phyloP scores from a whole-genome alignment of 2,329 filamentous ascomycete species.

The Fusarium tricinctum region DNA sequence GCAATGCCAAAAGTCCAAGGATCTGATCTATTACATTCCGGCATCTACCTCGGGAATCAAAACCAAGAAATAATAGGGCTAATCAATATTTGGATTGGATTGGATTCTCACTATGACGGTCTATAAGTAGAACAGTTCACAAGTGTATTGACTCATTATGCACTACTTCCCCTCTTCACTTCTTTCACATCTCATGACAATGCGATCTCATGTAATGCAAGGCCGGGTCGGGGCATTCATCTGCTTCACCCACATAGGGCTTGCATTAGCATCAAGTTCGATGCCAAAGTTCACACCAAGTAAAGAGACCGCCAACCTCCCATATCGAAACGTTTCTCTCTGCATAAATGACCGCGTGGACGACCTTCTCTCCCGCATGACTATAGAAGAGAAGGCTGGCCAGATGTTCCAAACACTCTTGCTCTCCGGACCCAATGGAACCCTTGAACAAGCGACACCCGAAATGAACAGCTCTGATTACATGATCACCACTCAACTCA shows the following conservation, averaged over 20 bases:
- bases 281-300: background rate
- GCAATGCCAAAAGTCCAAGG: too few relatives aligned
- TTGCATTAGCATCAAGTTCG: background rate
- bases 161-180: too few relatives aligned
- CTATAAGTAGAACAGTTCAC: too few relatives aligned
- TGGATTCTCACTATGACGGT: too few relatives aligned
- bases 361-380: constrained; percentile 60
- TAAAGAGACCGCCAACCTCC: background rate
- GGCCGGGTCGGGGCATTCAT: background rate
- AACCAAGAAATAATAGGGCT: too few relatives aligned
- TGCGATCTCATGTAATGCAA: too few relatives aligned
- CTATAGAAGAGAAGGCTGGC: constrained; percentile 61
- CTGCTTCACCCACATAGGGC: background rate
- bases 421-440: constrained; percentile 29
- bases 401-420: constrained; percentile 56
- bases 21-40: too few relatives aligned
- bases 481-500: constrained; percentile 28
- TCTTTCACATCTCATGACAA: too few relatives aligned
- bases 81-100: too few relatives aligned
- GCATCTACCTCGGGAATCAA: too few relatives aligned
- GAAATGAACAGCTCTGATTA: background rate
- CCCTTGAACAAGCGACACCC: background rate
- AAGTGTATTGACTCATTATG: too few relatives aligned
- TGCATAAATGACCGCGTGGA: constrained; percentile 49
- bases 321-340: background rate